A percentile compares a stretch with the other conserved stretches of the same genome.
phyloP scores from a whole-genome alignment of 176 grass and related monocot species.

The Musa schizocarpa region DNA sequence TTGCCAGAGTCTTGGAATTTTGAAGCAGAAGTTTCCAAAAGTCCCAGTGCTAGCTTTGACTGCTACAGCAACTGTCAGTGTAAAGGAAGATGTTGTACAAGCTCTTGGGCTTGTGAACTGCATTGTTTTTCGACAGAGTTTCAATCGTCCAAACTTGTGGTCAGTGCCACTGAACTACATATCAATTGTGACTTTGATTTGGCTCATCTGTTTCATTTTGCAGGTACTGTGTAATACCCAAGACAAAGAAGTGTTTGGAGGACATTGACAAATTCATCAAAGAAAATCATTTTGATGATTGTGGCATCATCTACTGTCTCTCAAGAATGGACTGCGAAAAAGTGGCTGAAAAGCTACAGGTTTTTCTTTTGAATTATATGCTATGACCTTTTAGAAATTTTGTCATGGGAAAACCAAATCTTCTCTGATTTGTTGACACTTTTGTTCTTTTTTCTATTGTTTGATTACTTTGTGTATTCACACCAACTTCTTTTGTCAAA shows the following conservation, averaged over 20 bases:
- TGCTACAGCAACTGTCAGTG: constrained; percentile 82
- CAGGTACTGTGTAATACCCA: constrained; percentile 61
- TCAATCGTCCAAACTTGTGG: constrained; percentile 89
- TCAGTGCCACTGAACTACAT: constrained; percentile 23
- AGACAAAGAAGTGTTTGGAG: constrained; percentile 90
- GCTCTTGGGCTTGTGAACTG: constrained; percentile 76
- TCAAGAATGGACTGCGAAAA: constrained; percentile 96
- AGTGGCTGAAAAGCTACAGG: constrained; percentile 76
- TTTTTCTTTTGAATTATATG: constrained; percentile 8
- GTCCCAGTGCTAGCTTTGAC: constrained; percentile 79
- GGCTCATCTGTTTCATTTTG: constrained; percentile 22
- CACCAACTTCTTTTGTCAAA: background rate
- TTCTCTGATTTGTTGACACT: background rate
- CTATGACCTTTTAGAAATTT: background rate
- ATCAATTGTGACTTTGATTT: constrained; percentile 18
- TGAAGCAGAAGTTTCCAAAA: constrained; percentile 70
- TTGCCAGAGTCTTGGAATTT: constrained; percentile 59
- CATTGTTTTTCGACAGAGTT: constrained; percentile 85
- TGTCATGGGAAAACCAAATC: background rate
- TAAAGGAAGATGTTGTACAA: constrained; percentile 97
- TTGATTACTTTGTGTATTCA: background rate
- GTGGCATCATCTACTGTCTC: constrained; percentile 87
- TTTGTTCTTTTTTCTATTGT: background rate
- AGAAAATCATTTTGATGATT: constrained; percentile 62
- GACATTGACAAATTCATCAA: constrained; percentile 75